Conservation (phyloP, 2,329 filamentous ascomycete species). For the Aspergillus quadrilineatus region DNA sequence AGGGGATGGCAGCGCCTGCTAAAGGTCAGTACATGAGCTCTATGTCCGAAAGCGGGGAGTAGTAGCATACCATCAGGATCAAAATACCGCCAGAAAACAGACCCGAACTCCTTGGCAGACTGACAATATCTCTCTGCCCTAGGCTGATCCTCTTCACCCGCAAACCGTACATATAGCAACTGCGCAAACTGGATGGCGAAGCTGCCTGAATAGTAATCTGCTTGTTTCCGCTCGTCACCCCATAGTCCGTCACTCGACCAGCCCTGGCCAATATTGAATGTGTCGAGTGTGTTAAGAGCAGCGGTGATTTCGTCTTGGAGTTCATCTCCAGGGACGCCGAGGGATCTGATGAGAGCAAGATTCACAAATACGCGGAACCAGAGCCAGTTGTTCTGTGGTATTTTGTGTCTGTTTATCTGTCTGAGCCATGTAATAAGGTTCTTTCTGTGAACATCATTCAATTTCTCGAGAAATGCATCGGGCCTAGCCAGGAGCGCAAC, state of each 20-base stretch:
- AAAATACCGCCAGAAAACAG: slow-evolving; percentile 51
- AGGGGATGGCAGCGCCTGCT: slow-evolving; percentile 52
- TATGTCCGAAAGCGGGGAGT: neutral
- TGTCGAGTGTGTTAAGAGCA: slow-evolving; percentile 48
- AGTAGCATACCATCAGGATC: slow-evolving; percentile 40
- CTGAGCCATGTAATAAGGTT: slow-evolving; percentile 46
- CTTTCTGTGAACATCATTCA: neutral
- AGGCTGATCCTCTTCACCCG: slow-evolving; percentile 41
- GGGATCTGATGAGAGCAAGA: slow-evolving; percentile 46
- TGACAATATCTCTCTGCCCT: slow-evolving; percentile 40
- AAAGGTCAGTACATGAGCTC: neutral
- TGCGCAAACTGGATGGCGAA: slow-evolving; percentile 56
- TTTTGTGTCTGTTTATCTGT: slow-evolving; percentile 45
- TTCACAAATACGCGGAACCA: slow-evolving; percentile 56
- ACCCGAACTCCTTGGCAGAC: slow-evolving; percentile 44
- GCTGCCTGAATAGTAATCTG: slow-evolving; percentile 56
- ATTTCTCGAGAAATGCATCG: slow-evolving; percentile 30
- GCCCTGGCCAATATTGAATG: slow-evolving; percentile 47
- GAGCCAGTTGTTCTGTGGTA: slow-evolving; percentile 53
- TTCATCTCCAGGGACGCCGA: slow-evolving; percentile 37
- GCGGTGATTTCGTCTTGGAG: slow-evolving; percentile 40
- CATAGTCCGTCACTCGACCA: slow-evolving; percentile 53
- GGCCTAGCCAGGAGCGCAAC: slow-evolving; percentile 51
- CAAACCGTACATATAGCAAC: slow-evolving; percentile 48
- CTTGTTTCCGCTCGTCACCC: slow-evolving; percentile 38